Evolutionary conservation across 257 asterid genomes (phyloP), one percentile per base, ranked within the genome.

Genomic region (Solanum habrochaites): DNA sequence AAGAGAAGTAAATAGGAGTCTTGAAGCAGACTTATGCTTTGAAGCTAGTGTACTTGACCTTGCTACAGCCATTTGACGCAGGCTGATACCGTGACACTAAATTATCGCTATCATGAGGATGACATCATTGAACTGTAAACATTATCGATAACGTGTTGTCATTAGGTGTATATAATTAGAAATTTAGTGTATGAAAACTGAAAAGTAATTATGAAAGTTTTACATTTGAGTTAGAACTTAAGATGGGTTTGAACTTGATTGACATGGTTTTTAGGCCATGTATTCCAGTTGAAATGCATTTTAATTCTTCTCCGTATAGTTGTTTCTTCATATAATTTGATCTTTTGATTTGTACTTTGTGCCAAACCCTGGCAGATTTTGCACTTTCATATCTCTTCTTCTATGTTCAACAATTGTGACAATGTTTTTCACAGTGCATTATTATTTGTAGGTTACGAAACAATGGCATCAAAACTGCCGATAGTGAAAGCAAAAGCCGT

Each of bases 391-490:
- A 47, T 10, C 40, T 31, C 2, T 40, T 31, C 32, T 67, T 43
- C 66, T 67, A 43, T 45, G 56, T 52, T 39, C 49, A 58, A 71
- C 35, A 45, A 21, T 67, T 18, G 39, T 35, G 81, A 39, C 14
- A 5, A 31, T 72, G 64, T 77, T 87, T 83, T 66, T 39, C 73
- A 70, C 29, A 16, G 16, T 18, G 39, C 12, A 18, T 70, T 18
- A n/a, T 16, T 80, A 67, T 66, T 29, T 64, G 47, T 56, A 27
- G 73, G 78, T 70, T 70, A 43, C 82, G 86, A 78, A 83, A 40
- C 52, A 47, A 89, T 89, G 89, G 88, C 89, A 5, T 89, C 91
- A 39, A 85, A 85, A 47, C 80, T 89, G 70, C 83, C 77, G 14
- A 69, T 40, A 67, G 31, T 89, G 16, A 49, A 81, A 73, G 71